Evolutionary conservation across 2,329 filamentous ascomycete genomes (phyloP), one percentile per base, ranked within the genome.

Genomic region (Helminthosporium solani): DNA sequence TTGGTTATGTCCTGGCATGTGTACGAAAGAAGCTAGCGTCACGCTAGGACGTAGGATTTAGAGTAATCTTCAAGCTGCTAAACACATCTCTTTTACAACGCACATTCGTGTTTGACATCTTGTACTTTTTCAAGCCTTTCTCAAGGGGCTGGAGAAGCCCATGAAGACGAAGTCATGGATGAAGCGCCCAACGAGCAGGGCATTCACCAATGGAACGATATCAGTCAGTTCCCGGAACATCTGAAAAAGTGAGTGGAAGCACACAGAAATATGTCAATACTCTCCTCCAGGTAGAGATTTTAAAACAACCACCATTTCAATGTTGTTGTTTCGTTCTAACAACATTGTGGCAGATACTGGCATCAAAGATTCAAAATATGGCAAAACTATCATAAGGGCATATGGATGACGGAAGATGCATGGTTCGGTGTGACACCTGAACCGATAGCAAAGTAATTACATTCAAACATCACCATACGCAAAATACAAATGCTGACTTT

Each of bases 361-460:
- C 79, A 86, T 14, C 91, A 97, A 64, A 83, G 94, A 49, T 85
- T 94, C 68, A 86, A 84, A 42, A 88, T 99, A 55, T 99, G 95
- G 72, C 85, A 86, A 14, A 80, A 80, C 58, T 99, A 96, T 66
- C 86, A 96, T 66, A 80, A 91, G 47, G 92, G 90, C 44, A 81
- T 99, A 56, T 86, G 84, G 76, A 83, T 99, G 78, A 99, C 95
- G 0, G 85, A 95, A 67, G 86, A 92, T 72, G 87, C 90, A 43
- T 99, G 94, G 94, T 99, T 94, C 68, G 94, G 91, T 44, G 91
- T 97, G 7, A 99, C 95, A 0, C 91, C 94, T 12, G 92, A 99
- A 69, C 87, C 88, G 3, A 83, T 99, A 21, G 94, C 94, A 49
- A 84, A 79, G 88, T 94, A 75, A 61, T 20, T 11, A 12, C 20